Evolutionary conservation across 805 yeast genomes (phyloP), one percentile per base, ranked within the genome.

Genomic region (Nakazawaea wickerhamii): DNA sequence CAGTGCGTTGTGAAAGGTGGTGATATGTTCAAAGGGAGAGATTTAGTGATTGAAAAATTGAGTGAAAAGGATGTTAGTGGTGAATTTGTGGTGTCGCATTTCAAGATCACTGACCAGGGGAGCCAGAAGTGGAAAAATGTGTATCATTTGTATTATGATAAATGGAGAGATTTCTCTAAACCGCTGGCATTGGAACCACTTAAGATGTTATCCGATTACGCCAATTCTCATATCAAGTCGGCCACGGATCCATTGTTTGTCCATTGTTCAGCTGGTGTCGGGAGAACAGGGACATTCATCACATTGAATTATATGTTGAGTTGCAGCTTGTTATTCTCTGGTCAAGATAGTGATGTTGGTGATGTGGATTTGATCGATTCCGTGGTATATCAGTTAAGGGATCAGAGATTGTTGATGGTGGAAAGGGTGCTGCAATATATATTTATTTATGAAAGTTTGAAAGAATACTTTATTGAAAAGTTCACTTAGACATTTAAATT

Each of bases 331-430:
- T 36, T 30, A 13, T 30, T 30, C 28, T 30, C n/a, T 28, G 17
- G n/a, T 32, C 39, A 40, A 27, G 15, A 22, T 43, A n/a, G 19
- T 49, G 50, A 30, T 20, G 28, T 23, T 39, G 9, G 36, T 27
- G 41, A 39, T 15, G 6, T 30, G 14, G 80, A 75, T 49, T 64
- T 72, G 38, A 59, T 76, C 1, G 67, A 61, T 49, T 61, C 63
- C 35, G 59, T 70, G 20, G 68, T 76, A n/a, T 61, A 59, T 42
- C 64, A 59, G 44, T 64, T 75, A 54, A 55, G 81, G 44, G 59
- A 60, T 31, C 77, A 73, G 53, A 48, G 82, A 40, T 61, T 75
- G 34, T 57, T 73, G 46, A 76, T 76, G 81, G 80, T 76, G 22
- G 81, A 76, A 46, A 69, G 67, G 49, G 59, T 66, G 38, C 71